Evolutionary conservation across 2,329 filamentous ascomycete genomes (phyloP).

Genomic region (Ascochyta koolunga): DNA sequence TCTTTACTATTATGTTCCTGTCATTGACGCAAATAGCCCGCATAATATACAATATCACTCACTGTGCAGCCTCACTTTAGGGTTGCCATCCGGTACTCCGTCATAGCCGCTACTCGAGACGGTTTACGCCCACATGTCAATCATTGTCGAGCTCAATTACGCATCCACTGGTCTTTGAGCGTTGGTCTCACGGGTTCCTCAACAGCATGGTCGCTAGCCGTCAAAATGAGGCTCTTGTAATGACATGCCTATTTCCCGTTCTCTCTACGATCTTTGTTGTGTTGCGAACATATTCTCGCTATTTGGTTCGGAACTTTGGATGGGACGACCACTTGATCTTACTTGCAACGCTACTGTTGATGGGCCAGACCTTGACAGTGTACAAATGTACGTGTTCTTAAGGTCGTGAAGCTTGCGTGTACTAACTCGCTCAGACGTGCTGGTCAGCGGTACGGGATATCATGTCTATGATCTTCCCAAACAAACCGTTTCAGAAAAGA

Average conservation of each 20-base stretch:
- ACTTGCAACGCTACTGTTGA: conserved; percentile 29
- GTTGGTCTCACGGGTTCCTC: background rate
- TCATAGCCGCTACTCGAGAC: background rate
- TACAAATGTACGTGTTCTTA: conserved; percentile 31
- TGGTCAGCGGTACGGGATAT: conserved; percentile 43
- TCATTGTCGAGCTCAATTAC: background rate
- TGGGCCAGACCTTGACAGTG: conserved; percentile 29
- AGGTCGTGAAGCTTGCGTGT: background rate
- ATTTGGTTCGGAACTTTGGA: conserved; percentile 38
- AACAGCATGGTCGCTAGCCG: conserved; percentile 34
- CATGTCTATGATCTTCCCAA: conserved; percentile 41
- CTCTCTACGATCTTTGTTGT: conserved; percentile 37
- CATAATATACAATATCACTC: background rate
- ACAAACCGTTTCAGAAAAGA: conserved; percentile 34
- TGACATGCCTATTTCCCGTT: conserved; percentile 37
- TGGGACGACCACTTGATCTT: conserved; percentile 45
- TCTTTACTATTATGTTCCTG: background rate
- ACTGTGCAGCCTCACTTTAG: background rate
- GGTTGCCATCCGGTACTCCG: background rate
- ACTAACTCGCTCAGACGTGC: conserved; percentile 26
- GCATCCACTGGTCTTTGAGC: conserved; percentile 1
- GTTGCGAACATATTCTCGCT: conserved; percentile 35
- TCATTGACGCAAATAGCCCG: background rate
- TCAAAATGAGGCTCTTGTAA: conserved; percentile 33
- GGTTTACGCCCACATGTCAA: conserved; percentile 1